A percentile compares a stretch with the other conserved stretches of the same genome.
phyloP scores from a whole-genome alignment of 2,329 filamentous ascomycete genomes.

The Hymenoscyphus occultus region DNA sequence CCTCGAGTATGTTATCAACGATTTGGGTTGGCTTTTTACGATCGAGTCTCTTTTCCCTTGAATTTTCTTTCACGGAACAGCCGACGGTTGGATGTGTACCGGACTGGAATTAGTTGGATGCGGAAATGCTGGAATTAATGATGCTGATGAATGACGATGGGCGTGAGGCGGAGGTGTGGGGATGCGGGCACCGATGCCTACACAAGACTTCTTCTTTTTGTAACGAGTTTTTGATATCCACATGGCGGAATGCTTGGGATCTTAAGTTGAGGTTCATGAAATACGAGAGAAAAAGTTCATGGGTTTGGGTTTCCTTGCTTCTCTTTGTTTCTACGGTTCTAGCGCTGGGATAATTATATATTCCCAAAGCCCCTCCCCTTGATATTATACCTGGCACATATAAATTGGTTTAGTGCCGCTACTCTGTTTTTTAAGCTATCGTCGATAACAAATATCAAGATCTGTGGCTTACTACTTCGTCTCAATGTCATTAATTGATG shows the following conservation, averaged over 20 bases:
- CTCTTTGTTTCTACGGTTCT: background rate
- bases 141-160: background rate
- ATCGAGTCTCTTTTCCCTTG: background rate
- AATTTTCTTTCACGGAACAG: background rate
- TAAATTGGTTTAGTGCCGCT: background rate
- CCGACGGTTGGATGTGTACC: background rate
- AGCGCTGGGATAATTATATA: background rate
- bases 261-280: background rate
- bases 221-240: background rate
- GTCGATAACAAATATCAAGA: background rate
- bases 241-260: background rate
- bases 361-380: background rate
- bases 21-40: background rate
- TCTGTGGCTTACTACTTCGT: background rate
- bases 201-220: background rate
- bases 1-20: background rate
- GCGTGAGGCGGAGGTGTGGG: background rate
- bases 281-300: background rate
- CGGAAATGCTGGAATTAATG: conserved; percentile 1
- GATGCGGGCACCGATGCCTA: background rate
- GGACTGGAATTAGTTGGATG: background rate
- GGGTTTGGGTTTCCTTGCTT: background rate
- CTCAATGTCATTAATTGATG: no score
- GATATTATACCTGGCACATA: background rate
- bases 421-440: background rate